phyloP scores from a whole-genome alignment of 179 eudicot genomes.

The Silene noctiflora region DNA sequence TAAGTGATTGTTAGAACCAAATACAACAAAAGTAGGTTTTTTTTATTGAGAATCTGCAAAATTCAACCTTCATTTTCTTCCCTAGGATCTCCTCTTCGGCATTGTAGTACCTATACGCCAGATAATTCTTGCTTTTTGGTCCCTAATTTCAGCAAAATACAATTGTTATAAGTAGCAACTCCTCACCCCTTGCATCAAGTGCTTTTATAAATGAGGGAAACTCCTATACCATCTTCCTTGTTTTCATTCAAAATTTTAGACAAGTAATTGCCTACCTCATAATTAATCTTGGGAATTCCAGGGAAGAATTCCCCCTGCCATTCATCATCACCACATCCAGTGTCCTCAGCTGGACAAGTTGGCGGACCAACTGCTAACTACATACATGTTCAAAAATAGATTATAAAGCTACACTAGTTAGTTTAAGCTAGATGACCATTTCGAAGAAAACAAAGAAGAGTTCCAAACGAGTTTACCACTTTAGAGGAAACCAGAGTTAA shows the following conservation, averaged over 20 bases:
- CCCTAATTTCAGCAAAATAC: conserved; percentile 45
- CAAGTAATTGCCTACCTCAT: conserved; percentile 54
- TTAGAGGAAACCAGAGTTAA: conserved; percentile 29
- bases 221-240: neutral
- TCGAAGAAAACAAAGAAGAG: neutral
- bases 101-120: conserved; percentile 85
- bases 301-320: conserved; percentile 97
- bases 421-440: neutral
- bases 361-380: conserved; percentile 68
- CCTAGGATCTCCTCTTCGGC: conserved; percentile 91
- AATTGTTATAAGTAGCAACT: neutral
- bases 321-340: conserved; percentile 54
- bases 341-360: conserved; percentile 72
- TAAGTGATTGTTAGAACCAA: neutral
- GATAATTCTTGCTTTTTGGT: conserved; percentile 70
- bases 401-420: conserved; percentile 2
- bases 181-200: neutral
- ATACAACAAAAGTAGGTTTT: neutral
- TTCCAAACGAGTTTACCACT: conserved; percentile 41
- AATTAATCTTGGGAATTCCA: conserved; percentile 80
- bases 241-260: neutral
- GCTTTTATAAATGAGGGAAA: neutral
- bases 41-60: neutral
- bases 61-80: conserved; percentile 85
- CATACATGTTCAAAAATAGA: conserved; percentile 7